A percentile compares a stretch with the other conserved stretches of the same genome.
Conservation (phyloP, 768 basidiomycete species). For the Mycena capillaripes region DNA sequence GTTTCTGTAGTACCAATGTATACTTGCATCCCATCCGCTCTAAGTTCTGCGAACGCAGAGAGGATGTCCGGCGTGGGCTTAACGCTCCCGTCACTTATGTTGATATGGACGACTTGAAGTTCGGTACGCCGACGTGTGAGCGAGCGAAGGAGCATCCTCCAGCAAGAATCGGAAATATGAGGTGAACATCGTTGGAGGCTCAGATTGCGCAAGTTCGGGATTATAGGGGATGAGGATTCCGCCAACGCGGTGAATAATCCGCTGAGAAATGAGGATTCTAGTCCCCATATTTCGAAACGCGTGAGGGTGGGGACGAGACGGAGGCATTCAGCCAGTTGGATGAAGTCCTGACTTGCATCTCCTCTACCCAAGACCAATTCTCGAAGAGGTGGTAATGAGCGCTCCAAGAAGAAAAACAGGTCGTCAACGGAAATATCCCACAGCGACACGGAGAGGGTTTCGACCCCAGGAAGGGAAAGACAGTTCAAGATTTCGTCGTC, state of each 20-base stretch:
- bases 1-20: not conserved
- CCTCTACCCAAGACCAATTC: not conserved
- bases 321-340: not conserved
- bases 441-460: not conserved
- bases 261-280: not conserved
- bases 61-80: not conserved
- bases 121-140: not conserved
- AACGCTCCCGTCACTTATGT: not conserved
- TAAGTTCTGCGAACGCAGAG: not conserved
- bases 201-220: not conserved
- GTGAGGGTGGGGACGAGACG: not conserved
- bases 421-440: not conserved
- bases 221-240: not conserved
- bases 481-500: not conserved
- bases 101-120: not conserved
- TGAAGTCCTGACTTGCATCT: too few species aligned
- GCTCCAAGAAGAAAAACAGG: not conserved
- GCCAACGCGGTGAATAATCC: not conserved
- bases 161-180: not conserved
- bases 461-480: not conserved
- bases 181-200: too few species aligned
- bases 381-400: not conserved
- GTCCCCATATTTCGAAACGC: not conserved
- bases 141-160: not conserved
- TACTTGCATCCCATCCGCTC: not conserved